Conservation (phyloP, 305 asterid species). For the Solanum hybrid region DNA sequence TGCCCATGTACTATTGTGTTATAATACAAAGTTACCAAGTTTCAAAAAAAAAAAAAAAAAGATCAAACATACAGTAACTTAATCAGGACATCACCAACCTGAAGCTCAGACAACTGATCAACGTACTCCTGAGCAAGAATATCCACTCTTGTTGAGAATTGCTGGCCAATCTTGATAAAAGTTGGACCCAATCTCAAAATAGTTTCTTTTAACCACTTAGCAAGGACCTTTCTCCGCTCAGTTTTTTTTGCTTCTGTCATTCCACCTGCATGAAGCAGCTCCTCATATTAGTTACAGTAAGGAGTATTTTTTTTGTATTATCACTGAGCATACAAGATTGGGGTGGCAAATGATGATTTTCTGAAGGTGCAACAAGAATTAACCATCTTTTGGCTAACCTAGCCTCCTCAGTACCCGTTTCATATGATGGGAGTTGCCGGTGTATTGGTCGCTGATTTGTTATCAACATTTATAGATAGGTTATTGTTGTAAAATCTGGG, state of each 20-base stretch:
- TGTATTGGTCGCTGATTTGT: not conserved
- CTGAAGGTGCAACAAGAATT: not conserved
- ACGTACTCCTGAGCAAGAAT: conserved; percentile 97
- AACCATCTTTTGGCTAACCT: not conserved
- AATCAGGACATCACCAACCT: conserved; percentile 34
- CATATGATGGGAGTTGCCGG: not conserved
- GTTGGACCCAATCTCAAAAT: conserved; percentile 96
- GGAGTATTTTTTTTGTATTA: not conserved
- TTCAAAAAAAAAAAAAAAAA: too few relatives aligned
- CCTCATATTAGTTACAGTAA: conserved; percentile 5
- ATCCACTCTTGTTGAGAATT: conserved; percentile 93
- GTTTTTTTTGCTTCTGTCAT: conserved; percentile 56
- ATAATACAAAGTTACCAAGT: too few relatives aligned
- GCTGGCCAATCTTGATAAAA: conserved; percentile 96
- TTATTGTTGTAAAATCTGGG: not conserved
- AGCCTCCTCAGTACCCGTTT: not conserved
- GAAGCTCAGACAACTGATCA: conserved; percentile 96
- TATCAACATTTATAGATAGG: not conserved
- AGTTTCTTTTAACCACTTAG: conserved; percentile 86
- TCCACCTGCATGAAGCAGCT: conserved; percentile 45
- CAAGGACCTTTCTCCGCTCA: conserved; percentile 65
- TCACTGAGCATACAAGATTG: not conserved
- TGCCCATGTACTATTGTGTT: too few relatives aligned
- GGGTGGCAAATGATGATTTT: not conserved
- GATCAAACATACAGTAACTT: not conserved